These are phyloP conservation scores for Scheffersomyces amazonensis DNA, from an alignment of 805 yeast species.

Conservation along the genomic window DNA sequence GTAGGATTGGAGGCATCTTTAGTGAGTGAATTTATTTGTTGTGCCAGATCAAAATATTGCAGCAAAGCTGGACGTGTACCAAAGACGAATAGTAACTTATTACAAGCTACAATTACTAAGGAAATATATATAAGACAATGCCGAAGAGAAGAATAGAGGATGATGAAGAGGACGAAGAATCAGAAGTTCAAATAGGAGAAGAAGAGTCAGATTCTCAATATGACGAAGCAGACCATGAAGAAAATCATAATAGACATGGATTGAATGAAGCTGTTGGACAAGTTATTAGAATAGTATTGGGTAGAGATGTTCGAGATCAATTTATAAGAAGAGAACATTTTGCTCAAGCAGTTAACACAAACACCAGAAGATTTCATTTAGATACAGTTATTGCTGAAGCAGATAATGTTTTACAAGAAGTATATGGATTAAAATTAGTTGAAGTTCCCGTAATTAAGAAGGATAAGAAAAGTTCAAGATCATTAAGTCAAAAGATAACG, in stretches of 20 bases:
- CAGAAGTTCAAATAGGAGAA: background rate
- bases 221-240: background rate
- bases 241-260: background rate
- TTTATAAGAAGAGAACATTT: conserved; percentile 22
- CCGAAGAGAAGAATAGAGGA: conserved; percentile 3
- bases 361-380: conserved; percentile 8
- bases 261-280: conserved; percentile 3
- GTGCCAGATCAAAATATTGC: no score
- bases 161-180: conserved; percentile 2
- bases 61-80: no score
- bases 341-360: conserved; percentile 7
- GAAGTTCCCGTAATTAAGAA: conserved; percentile 9
- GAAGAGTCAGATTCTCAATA: background rate
- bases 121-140: no score
- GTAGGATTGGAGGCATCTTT: no score
- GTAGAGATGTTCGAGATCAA: conserved; percentile 19
- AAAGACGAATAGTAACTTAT: no score
- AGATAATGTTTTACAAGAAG: conserved; percentile 14
- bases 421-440: conserved; percentile 26
- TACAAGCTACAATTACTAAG: no score
- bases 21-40: no score
- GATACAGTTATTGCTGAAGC: conserved; percentile 14
- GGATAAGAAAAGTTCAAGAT: conserved; percentile 2
- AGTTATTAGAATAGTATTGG: conserved; percentile 15
- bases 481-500: background rate